Evolutionary conservation across 352 stramenopile genomes (phyloP).

Genomic region (Thraustotheca clavata): DNA sequence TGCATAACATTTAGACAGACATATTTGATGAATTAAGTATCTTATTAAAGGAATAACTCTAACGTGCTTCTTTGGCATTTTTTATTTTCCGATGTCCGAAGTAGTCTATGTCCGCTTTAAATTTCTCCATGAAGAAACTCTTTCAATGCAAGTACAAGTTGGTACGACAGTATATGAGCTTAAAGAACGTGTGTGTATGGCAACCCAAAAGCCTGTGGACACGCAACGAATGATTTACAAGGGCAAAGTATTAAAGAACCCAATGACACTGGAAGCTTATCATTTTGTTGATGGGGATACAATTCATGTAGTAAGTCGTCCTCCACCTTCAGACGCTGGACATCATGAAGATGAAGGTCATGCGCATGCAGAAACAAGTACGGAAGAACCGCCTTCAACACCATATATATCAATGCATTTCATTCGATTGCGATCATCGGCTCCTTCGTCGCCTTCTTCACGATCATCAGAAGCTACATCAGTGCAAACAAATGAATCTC

Average conservation of each 20-base stretch:
- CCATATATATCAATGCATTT: neutral
- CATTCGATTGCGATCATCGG: neutral
- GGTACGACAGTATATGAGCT: constrained; percentile 25
- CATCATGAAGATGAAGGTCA: neutral
- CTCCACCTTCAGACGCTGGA: neutral
- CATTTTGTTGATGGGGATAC: constrained; percentile 34
- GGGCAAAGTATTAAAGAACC: constrained; percentile 40
- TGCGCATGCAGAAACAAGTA: neutral
- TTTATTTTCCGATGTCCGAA: too few relatives aligned
- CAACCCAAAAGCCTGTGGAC: neutral
- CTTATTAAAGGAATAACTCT: too few relatives aligned
- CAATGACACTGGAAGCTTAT: constrained; percentile 27
- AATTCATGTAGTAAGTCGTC: constrained; percentile 33
- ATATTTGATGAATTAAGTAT: too few relatives aligned
- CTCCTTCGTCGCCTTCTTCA: neutral
- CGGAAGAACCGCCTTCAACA: neutral
- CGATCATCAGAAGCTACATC: neutral
- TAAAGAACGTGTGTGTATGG: constrained; percentile 22
- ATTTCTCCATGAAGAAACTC: constrained; percentile 32
- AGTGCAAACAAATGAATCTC: neutral
- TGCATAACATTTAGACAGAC: too few relatives aligned
- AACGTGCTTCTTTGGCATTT: too few relatives aligned
- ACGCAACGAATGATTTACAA: constrained; percentile 42
- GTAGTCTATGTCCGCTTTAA: constrained; percentile 32
- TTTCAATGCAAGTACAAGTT: constrained; percentile 24